Evolutionary conservation across 2,329 filamentous ascomycete species (phyloP).

Genomic region (Neofusicoccum parvum): DNA sequence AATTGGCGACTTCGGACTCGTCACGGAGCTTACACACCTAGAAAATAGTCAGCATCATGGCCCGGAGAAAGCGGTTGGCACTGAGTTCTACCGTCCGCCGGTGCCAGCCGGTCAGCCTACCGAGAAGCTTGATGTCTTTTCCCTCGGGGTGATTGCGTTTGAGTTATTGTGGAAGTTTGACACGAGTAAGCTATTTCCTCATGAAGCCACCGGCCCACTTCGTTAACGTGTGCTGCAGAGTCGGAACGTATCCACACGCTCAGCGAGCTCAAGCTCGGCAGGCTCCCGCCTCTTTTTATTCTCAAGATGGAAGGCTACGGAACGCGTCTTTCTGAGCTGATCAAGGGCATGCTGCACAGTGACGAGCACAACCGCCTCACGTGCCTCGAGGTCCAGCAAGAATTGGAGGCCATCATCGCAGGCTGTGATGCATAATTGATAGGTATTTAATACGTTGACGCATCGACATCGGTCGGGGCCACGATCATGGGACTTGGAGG

Average conservation of each 20-base stretch:
- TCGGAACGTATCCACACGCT: constrained; percentile 45
- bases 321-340: constrained; percentile 28
- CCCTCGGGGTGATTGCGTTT: constrained; percentile 63
- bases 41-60: constrained; percentile 26
- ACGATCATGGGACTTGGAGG: too few species aligned
- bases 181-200: constrained; percentile 32
- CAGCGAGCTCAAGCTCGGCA: constrained; percentile 34
- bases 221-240: constrained; percentile 14
- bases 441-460: too few species aligned
- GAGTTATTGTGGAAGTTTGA: constrained; percentile 61
- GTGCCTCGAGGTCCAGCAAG: constrained; percentile 34
- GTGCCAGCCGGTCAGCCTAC: constrained; percentile 35
- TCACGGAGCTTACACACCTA: constrained; percentile 55
- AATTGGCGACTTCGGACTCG: constrained; percentile 70
- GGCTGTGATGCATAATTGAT: neutral
- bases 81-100: constrained; percentile 63
- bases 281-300: constrained; percentile 35
- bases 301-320: constrained; percentile 27
- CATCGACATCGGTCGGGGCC: too few species aligned
- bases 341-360: constrained; percentile 36
- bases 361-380: constrained; percentile 33
- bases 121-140: constrained; percentile 63
- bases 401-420: constrained; percentile 24
- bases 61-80: constrained; percentile 56
- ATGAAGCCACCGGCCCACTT: constrained; percentile 20